These are phyloP conservation scores for Coniosporium tulheliwenetii DNA, from an alignment of 2,329 filamentous ascomycete genomes.

Conservation along the genomic window DNA sequence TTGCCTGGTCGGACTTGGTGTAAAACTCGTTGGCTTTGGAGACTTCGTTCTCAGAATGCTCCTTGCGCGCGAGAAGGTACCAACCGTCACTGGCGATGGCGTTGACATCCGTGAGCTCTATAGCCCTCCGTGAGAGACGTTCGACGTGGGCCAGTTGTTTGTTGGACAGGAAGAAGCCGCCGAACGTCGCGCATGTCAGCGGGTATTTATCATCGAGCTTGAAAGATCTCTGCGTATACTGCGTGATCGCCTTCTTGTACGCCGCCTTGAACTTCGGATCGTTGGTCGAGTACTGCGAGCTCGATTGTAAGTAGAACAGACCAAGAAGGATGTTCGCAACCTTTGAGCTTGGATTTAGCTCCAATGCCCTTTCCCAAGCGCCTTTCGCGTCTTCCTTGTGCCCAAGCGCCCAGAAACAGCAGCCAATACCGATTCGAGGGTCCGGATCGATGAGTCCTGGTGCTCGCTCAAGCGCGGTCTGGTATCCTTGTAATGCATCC, in stretches of 20 bases:
- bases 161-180: slow-evolving; percentile 72
- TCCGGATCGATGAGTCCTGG: slow-evolving; percentile 84
- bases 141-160: slow-evolving; percentile 73
- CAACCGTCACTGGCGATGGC: slow-evolving; percentile 94
- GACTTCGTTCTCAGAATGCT: slow-evolving; percentile 66
- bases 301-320: slow-evolving; percentile 77
- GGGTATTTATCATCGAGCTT: slow-evolving; percentile 86
- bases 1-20: slow-evolving; percentile 74
- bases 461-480: slow-evolving; percentile 72
- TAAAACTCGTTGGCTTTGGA: slow-evolving; percentile 75
- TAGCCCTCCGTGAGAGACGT: slow-evolving; percentile 76
- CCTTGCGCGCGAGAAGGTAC: slow-evolving; percentile 85
- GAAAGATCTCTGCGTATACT: slow-evolving; percentile 86
- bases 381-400: slow-evolving; percentile 83
- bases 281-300: slow-evolving; percentile 65
- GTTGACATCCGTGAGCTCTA: slow-evolving; percentile 91
- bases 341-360: slow-evolving; percentile 73
- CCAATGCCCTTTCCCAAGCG: slow-evolving; percentile 79
- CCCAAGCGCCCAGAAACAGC: slow-evolving; percentile 92
- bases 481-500: slow-evolving; percentile 72
- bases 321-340: slow-evolving; percentile 81
- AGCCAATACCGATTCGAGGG: slow-evolving; percentile 88
- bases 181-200: slow-evolving; percentile 79
- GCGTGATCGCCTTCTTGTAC: slow-evolving; percentile 87
- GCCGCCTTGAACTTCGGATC: slow-evolving; percentile 71